Conservation (phyloP, 768 basidiomycete genomes). For the Rhodotorula kratochvilovae region DNA sequence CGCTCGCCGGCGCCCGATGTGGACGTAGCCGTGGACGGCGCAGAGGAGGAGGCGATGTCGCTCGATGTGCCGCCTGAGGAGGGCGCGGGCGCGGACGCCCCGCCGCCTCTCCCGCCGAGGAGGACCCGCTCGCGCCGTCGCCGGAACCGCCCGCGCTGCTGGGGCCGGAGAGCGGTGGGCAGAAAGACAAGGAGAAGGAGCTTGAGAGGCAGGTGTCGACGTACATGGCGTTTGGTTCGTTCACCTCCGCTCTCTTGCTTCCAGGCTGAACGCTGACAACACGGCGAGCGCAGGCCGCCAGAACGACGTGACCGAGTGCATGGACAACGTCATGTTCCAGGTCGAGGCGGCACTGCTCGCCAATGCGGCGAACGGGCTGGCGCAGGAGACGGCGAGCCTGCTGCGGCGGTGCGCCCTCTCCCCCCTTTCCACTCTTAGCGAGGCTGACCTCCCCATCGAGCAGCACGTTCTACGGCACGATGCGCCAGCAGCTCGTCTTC, state of each 20-base stretch:
- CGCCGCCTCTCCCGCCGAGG: not conserved
- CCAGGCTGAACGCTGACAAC: not conserved
- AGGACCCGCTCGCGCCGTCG: not conserved
- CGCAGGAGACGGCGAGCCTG: conserved; percentile 60
- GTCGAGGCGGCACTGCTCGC: conserved; percentile 81
- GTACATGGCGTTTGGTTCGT: conserved; percentile 38
- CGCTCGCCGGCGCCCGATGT: not conserved
- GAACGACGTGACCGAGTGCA: conserved; percentile 96
- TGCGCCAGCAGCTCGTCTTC: conserved; percentile 57
- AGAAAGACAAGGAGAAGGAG: conserved; percentile 6
- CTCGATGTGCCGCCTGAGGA: not conserved
- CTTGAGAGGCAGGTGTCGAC: conserved; percentile 28
- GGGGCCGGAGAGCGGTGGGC: no score
- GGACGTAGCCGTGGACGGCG: not conserved
- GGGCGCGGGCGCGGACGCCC: not conserved
- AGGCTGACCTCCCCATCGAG: not conserved
- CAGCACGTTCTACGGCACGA: conserved; percentile 84
- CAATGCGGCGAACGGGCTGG: conserved; percentile 54
- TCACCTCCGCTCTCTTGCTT: not conserved
- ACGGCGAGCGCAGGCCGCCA: conserved; percentile 60
- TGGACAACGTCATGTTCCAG: conserved; percentile 99
- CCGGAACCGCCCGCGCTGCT: not conserved
- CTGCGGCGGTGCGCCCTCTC: conserved; percentile 64
- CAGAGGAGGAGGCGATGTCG: not conserved
- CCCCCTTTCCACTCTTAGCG: not conserved